Conservation (phyloP, 2,329 filamentous ascomycete genomes). For the Cladobotryum mycophilum region DNA sequence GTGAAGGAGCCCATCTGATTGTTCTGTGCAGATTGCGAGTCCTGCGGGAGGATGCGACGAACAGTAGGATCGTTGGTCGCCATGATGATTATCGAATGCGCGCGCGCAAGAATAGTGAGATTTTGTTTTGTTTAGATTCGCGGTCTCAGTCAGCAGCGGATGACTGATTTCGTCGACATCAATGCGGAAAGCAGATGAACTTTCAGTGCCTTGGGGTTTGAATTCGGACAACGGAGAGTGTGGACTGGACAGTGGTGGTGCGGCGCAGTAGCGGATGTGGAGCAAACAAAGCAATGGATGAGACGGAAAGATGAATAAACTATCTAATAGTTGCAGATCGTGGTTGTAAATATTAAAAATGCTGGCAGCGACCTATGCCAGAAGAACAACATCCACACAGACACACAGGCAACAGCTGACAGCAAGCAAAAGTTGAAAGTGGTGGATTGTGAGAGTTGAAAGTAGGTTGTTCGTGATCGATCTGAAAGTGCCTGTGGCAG, state of each 20-base stretch:
- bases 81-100: constrained; percentile 46
- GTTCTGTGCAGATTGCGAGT: constrained; percentile 41
- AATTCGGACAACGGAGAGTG: too few species aligned
- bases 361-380: too few species aligned
- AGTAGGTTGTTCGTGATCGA: constrained; percentile 4
- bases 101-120: neutral
- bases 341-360: too few species aligned
- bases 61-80: constrained; percentile 53
- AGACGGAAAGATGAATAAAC: too few species aligned
- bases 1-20: constrained; percentile 61
- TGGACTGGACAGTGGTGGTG: too few species aligned
- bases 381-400: neutral
- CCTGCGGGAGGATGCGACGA: constrained; percentile 60
- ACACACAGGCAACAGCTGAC: neutral
- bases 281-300: too few species aligned
- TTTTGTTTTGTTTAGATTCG: neutral
- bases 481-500: constrained; percentile 3
- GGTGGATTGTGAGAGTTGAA: neutral
- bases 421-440: neutral
- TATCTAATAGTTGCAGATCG: too few species aligned
- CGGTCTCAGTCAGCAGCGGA: neutral
- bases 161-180: constrained; percentile 7
- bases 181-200: neutral
- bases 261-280: too few species aligned
- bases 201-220: constrained; percentile 8